Conservation (phyloP, 2,329 filamentous ascomycete species). For the Chaetothyriales sp. region DNA sequence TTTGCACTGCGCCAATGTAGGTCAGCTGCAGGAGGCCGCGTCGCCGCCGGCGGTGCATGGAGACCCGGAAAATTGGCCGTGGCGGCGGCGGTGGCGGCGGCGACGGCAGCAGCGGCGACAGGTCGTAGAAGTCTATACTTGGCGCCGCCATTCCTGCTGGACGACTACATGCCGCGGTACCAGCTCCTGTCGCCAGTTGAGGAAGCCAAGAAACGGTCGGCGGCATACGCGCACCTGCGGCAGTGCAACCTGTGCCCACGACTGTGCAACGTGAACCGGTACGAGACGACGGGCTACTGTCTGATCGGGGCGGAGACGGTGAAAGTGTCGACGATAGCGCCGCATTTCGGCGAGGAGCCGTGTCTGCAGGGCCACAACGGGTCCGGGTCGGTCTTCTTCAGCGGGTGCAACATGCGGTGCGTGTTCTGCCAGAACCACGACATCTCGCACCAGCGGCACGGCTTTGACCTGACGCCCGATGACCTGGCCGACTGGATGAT, state of each 20-base stretch:
- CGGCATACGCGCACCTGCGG: constrained; percentile 57
- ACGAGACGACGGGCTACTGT: constrained; percentile 61
- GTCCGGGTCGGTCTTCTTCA: constrained; percentile 68
- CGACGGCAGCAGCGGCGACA: no score
- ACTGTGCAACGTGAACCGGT: constrained; percentile 65
- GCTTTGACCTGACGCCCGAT: constrained; percentile 63
- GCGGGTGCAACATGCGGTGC: constrained; percentile 59
- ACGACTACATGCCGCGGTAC: constrained; percentile 60
- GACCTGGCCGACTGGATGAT: constrained; percentile 69
- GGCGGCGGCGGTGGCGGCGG: no score
- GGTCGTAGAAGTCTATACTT: constrained; percentile 30
- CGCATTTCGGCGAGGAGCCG: constrained; percentile 72
- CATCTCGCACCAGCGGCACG: constrained; percentile 67
- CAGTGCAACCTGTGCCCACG: constrained; percentile 73
- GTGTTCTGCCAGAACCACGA: constrained; percentile 68
- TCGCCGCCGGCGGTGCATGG: background rate
- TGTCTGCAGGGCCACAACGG: constrained; percentile 72
- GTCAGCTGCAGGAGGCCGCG: background rate
- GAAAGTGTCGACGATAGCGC: constrained; percentile 71
- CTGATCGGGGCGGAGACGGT: constrained; percentile 57
- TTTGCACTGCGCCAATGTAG: background rate
- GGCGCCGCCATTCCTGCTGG: constrained; percentile 53
- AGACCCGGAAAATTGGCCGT: no score
- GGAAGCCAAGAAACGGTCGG: constrained; percentile 55
- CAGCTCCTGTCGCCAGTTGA: constrained; percentile 52